Evolutionary conservation across 1,139 yeast genomes (phyloP).

Genomic region (Yamadazyma jaroonii): DNA sequence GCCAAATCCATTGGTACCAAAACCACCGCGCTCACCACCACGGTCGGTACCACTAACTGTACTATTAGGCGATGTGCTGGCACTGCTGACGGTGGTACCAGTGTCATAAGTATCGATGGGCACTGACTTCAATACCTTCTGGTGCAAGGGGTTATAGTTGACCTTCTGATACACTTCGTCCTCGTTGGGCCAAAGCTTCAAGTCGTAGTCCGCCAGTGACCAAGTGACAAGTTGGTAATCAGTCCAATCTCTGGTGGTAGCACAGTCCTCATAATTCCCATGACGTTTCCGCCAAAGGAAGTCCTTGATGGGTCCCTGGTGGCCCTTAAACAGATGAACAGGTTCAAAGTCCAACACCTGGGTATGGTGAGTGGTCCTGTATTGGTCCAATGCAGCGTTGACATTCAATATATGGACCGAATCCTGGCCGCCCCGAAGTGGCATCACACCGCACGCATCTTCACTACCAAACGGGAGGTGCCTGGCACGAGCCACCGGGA

Average conservation of each 20-base stretch:
- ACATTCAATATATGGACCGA: constrained; percentile 66
- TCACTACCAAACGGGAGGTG: constrained; percentile 87
- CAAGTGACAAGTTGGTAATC: constrained; percentile 91
- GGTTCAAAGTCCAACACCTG: constrained; percentile 38
- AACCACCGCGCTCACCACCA: too few species aligned
- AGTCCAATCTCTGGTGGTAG: constrained; percentile 56
- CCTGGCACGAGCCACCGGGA: constrained; percentile 87
- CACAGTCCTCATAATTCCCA: constrained; percentile 31
- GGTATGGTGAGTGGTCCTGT: constrained; percentile 24
- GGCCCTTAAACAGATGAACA: constrained; percentile 70
- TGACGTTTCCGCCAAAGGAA: constrained; percentile 78
- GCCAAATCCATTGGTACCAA: constrained; percentile 4
- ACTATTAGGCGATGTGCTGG: too few species aligned
- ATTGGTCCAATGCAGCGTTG: constrained; percentile 44
- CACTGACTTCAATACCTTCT: constrained; percentile 22
- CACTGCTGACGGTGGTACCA: too few species aligned
- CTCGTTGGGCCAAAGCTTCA: constrained; percentile 77
- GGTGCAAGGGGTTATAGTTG: constrained; percentile 47
- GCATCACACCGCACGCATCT: constrained; percentile 77
- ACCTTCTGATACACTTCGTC: constrained; percentile 59
- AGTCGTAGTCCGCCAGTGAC: constrained; percentile 79
- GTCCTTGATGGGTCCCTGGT: constrained; percentile 79
- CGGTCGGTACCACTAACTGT: too few species aligned
- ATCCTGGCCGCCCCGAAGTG: constrained; percentile 81
- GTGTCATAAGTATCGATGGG: constrained; percentile 10